Conservation (phyloP, 2,329 filamentous ascomycete genomes). For the Hymenoscyphus linearis region DNA sequence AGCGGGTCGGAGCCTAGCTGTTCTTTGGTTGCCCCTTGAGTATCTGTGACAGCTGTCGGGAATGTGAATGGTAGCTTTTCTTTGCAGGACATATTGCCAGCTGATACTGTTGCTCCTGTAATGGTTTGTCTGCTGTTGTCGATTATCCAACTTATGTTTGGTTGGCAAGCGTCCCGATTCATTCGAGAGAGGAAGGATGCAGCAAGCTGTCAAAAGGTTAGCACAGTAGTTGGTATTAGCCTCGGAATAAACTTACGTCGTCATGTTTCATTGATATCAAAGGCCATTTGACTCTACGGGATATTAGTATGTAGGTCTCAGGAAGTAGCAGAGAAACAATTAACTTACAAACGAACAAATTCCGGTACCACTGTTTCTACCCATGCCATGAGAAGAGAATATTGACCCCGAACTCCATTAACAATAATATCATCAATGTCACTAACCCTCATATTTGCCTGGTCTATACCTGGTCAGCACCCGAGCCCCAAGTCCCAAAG, state of each 20-base stretch:
- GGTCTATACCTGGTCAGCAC: too few species aligned
- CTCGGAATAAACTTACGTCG: constrained; percentile 38
- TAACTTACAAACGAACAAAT: constrained; percentile 9
- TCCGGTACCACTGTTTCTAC: constrained; percentile 19
- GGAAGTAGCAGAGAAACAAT: background rate
- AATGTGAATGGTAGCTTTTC: constrained; percentile 25
- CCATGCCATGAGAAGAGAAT: constrained; percentile 19
- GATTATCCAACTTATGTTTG: constrained; percentile 17
- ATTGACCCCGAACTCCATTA: constrained; percentile 8
- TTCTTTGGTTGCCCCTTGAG: constrained; percentile 19
- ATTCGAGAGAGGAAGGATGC: constrained; percentile 45
- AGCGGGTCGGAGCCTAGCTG: constrained; percentile 51
- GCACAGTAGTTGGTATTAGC: background rate
- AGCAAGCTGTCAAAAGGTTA: constrained; percentile 5
- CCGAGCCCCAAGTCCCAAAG: too few species aligned
- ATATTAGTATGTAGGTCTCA: background rate
- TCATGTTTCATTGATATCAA: constrained; percentile 50
- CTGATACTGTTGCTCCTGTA: constrained; percentile 34
- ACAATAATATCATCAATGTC: constrained; percentile 33
- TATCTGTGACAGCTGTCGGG: constrained; percentile 32
- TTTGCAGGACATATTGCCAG: constrained; percentile 29
- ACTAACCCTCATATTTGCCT: constrained; percentile 51
- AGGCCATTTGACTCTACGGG: constrained; percentile 40
- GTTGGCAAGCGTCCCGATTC: constrained; percentile 19
- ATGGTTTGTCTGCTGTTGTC: constrained; percentile 16